Percentiles rank a stretch among this genome's conserved stretches.
Evolutionary conservation across 768 basidiomycete genomes (phyloP).

Genomic region (Amanita polypyramis): DNA sequence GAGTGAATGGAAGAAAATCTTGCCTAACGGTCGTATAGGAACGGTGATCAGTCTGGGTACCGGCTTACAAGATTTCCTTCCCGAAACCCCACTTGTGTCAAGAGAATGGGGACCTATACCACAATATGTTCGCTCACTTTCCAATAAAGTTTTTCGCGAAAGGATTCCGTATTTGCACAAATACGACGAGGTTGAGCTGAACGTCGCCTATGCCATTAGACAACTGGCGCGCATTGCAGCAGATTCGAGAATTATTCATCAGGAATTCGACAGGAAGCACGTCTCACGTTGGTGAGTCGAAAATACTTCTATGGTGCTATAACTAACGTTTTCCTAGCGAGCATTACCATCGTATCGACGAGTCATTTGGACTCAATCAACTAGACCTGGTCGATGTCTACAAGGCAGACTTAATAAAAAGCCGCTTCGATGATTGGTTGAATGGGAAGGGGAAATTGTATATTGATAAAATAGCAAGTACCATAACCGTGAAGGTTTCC

Average conservation of each 20-base stretch:
- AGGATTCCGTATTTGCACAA: background rate
- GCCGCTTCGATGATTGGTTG: conserved; percentile 1
- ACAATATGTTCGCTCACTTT: background rate
- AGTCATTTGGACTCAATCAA: background rate
- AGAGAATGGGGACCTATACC: conserved; percentile 1
- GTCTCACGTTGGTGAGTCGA: background rate
- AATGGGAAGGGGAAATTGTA: background rate
- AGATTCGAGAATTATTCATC: conserved; percentile 2
- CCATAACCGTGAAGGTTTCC: conserved; percentile 8
- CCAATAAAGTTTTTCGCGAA: background rate
- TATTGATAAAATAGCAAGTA: background rate
- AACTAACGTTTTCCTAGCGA: background rate
- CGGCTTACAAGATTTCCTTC: conserved; percentile 6
- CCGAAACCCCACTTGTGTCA: background rate
- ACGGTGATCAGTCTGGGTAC: conserved; percentile 14
- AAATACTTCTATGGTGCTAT: background rate
- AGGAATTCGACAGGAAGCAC: background rate
- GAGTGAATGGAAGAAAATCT: conserved; percentile 11
- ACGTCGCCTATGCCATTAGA: conserved; percentile 1
- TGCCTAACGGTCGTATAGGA: conserved; percentile 11
- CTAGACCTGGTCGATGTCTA: background rate
- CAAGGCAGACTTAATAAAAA: background rate
- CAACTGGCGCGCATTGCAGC: background rate
- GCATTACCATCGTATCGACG: conserved; percentile 1
- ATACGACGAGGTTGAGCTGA: background rate